Percentiles rank a stretch among this genome's conserved stretches.
Evolutionary conservation across 2,329 filamentous ascomycete genomes (phyloP).

Genomic region (Penicillium sp.): DNA sequence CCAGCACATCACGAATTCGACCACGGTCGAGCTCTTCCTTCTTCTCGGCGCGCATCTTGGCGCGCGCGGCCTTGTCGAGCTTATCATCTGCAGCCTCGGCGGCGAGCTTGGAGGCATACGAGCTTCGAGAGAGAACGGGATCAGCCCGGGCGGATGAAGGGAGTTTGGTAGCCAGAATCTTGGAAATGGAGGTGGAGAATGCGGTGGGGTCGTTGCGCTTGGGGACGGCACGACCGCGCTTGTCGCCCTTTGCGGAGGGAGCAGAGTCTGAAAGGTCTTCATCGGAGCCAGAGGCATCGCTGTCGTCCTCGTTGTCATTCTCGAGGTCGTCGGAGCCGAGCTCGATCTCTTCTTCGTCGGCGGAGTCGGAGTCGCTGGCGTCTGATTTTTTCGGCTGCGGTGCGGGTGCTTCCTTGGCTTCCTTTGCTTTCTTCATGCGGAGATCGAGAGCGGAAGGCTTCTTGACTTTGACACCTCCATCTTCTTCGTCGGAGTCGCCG

Average conservation of each 20-base stretch:
- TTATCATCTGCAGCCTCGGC: conserved; percentile 73
- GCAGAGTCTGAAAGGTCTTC: conserved; percentile 40
- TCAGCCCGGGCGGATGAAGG: conserved; percentile 79
- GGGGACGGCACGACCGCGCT: conserved; percentile 36
- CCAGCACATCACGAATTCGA: conserved; percentile 81
- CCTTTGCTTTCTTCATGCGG: conserved; percentile 20
- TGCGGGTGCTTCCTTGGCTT: conserved; percentile 11
- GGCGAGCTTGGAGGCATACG: conserved; percentile 70
- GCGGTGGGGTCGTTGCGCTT: conserved; percentile 92
- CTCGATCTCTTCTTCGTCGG: conserved; percentile 32
- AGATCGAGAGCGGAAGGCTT: conserved; percentile 12
- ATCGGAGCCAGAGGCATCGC: conserved; percentile 44
- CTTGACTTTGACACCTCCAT: conserved; percentile 15
- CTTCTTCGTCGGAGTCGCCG: conserved; percentile 47
- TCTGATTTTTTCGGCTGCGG: conserved; percentile 18
- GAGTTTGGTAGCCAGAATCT: conserved; percentile 88
- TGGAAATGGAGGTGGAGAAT: conserved; percentile 90
- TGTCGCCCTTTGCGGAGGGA: conserved; percentile 47
- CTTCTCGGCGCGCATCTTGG: conserved; percentile 79
- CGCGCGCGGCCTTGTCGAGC: conserved; percentile 78
- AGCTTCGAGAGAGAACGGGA: conserved; percentile 86
- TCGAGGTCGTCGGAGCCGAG: conserved; percentile 31
- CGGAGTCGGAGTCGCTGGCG: conserved; percentile 26
- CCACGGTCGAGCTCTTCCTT: conserved; percentile 80
- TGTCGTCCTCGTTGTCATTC: conserved; percentile 37